Base-by-base conservation (phyloP, 495 filamentous ascomycete species). In the Pyrenula aspistea region DNA sequence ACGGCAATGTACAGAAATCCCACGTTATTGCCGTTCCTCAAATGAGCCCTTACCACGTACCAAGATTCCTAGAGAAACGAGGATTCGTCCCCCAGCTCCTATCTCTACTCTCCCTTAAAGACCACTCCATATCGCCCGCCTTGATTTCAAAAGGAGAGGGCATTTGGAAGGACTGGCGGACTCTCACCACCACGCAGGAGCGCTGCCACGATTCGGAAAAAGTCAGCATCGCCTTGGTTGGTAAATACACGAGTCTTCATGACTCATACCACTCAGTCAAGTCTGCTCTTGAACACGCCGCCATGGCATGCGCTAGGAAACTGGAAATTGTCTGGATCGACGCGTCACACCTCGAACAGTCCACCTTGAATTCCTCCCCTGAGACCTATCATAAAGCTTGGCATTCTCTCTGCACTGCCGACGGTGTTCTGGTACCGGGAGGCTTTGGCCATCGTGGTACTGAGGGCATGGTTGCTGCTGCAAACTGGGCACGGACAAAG, bases 31-130 rank as follows among this genome's bases (percentile, higher is more conserved):
- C 79, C 12, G 93, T 97, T 8, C 86, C 85, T 57, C 85, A 97
- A 68, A 87, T 96, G 60, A 74, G 81, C 4, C 87, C 89, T 0
- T 96, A 96, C 68, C 92, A 95, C 53, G 93, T 98, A 0, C 93
- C 93, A 2, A 70, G 96, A 2, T 86, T 96, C 25, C 86, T 98
- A 2, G 83, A 89, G 57, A 73, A 87, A 50, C 89, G 97, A 69
- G 79, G 82, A 3, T 75, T 96, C 2, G 71, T 92, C 22, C 65
- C 72, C 0, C 75, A 80, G 2, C 73, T 97, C 24, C 71, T 70
- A 3, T 66, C 74, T 4, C 76, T 79, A 15, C 77, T 91, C n/a
- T 67, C 68, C 1, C 77, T 95, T 2, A 69, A 88, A 25, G 60
- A 68, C 24, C 22, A 83, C 12, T 57, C 65, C 1, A 63, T 67